A percentile compares a stretch with the other conserved stretches of the same genome.
phyloP scores from a whole-genome alignment of 352 stramenopile species.

The Phytophthora sp. region DNA sequence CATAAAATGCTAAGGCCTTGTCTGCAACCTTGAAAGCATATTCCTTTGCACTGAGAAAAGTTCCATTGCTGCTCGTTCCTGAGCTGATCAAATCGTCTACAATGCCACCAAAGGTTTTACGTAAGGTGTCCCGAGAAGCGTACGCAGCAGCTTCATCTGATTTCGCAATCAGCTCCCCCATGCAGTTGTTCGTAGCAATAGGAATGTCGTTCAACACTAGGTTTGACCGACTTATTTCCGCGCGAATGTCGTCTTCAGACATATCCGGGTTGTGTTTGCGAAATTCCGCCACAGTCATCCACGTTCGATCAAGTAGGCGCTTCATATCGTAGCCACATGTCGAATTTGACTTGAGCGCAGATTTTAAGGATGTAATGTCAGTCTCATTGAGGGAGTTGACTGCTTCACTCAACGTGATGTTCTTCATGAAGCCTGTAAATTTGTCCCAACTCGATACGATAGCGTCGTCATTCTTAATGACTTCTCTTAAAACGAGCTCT shows the following conservation, averaged over 20 bases:
- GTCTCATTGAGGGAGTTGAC: conserved; percentile 16
- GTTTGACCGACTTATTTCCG: conserved; percentile 30
- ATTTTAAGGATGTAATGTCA: conserved; percentile 19
- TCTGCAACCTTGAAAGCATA: conserved; percentile 43
- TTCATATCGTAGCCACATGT: conserved; percentile 31
- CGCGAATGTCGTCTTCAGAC: conserved; percentile 25
- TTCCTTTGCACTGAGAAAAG: conserved; percentile 25
- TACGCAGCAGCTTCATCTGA: conserved; percentile 26
- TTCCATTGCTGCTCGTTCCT: conserved; percentile 33
- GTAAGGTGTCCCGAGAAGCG: conserved; percentile 37
- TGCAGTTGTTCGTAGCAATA: conserved; percentile 36
- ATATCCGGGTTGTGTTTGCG: conserved; percentile 21
- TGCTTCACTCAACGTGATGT: conserved; percentile 20
- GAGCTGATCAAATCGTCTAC: conserved; percentile 43
- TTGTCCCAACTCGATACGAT: conserved; percentile 32
- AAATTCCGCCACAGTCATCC: conserved; percentile 28
- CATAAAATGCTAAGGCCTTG: conserved; percentile 38
- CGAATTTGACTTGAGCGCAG: conserved; percentile 22
- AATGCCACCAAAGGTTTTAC: conserved; percentile 46
- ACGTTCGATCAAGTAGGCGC: conserved; percentile 25
- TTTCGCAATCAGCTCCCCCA: conserved; percentile 29
- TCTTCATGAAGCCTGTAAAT: conserved; percentile 30
- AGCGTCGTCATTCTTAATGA: conserved; percentile 28
- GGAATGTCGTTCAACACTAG: conserved; percentile 55
- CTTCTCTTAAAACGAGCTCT: conserved; percentile 30